Evolutionary conservation across 495 filamentous ascomycete species (phyloP), one percentile per base, ranked within the genome.

Genomic region (Penicillium odoratum): DNA sequence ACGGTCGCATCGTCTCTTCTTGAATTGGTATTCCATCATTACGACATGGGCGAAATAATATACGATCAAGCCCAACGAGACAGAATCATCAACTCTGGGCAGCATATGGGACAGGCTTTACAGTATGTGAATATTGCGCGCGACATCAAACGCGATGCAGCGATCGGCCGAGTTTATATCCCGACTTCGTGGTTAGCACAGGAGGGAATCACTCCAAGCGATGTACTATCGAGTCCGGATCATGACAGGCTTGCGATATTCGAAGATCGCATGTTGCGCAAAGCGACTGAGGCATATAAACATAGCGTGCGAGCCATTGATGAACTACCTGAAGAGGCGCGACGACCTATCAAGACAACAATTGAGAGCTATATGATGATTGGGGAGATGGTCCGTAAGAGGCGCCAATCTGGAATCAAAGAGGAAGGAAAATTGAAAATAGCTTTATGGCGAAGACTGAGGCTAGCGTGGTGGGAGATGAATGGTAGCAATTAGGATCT

Each of bases 351-450:
- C 67, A 73, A 82, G 30, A 85, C 88, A 8, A 86, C 85, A 4
- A 83, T 89, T 0, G 85, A 89, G 70, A 87, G 83, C 59, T 90
- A 90, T 57, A 85, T 90, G 80, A 85, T 88, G 63, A 90, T 89
- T 67, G 87, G 85, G 10, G 36, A 48, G 48, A 56, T 51, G 56
- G 56, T 58, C 34, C 56, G 56, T 28, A 51, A 52, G 26, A 50
- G 44, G 47, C 47, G 13, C 67, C 85, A 38, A 80, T 51, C 66
- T 86, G 49, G 67, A 69, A 47, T 70, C 74, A 51, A 67, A 68
- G 46, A 67, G 70, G 15, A 52, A n/a, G 77, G 76, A 44, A 68
- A 70, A 52, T 70, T 78, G 38, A 82, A 81, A 63, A 78, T 59
- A 3, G 49, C 56, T 11, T n/a, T 59, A 28, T 50, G 56, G 55